Evolutionary conservation across 1,284 basidiomycete species (phyloP).

Genomic region (Malassezia pachydermatis): DNA sequence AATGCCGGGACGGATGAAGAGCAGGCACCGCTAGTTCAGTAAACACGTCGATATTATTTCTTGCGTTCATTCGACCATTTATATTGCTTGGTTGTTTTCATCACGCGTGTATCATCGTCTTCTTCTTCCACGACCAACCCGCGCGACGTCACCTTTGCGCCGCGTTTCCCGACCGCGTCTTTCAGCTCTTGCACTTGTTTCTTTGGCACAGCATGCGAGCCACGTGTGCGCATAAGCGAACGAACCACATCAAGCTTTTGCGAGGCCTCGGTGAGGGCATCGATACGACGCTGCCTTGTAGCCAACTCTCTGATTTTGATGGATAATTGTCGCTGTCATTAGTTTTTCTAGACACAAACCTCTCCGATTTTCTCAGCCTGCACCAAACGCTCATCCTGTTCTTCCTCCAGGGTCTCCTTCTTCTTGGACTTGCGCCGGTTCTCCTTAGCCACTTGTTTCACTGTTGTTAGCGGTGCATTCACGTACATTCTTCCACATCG

Average conservation of each 20-base stretch:
- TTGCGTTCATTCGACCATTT: conserved; percentile 20
- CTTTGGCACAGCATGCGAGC: conserved; percentile 16
- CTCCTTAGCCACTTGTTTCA: conserved; percentile 2
- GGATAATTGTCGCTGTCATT: conserved; percentile 25
- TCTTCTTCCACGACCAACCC: conserved; percentile 8
- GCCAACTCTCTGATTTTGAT: conserved; percentile 30
- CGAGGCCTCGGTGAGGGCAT: conserved; percentile 26
- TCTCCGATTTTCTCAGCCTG: conserved; percentile 19
- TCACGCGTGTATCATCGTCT: background rate
- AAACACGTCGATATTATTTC: conserved; percentile 3
- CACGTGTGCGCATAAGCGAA: conserved; percentile 31
- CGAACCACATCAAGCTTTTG: conserved; percentile 35
- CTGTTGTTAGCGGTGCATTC: background rate
- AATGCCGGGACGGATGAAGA: conserved; percentile 59
- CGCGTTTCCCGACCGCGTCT: conserved; percentile 11
- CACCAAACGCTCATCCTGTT: too few relatives aligned
- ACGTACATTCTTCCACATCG: conserved; percentile 25
- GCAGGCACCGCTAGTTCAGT: conserved; percentile 59
- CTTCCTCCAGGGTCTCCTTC: background rate
- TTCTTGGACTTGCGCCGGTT: conserved; percentile 1
- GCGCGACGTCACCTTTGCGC: conserved; percentile 4
- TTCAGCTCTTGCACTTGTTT: conserved; percentile 9
- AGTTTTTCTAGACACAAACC: background rate
- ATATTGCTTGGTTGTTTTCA: conserved; percentile 12
- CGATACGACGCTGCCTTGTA: conserved; percentile 29